Conservation (phyloP, 139 green algal genomes). For the Coelastrella sp. region DNA sequence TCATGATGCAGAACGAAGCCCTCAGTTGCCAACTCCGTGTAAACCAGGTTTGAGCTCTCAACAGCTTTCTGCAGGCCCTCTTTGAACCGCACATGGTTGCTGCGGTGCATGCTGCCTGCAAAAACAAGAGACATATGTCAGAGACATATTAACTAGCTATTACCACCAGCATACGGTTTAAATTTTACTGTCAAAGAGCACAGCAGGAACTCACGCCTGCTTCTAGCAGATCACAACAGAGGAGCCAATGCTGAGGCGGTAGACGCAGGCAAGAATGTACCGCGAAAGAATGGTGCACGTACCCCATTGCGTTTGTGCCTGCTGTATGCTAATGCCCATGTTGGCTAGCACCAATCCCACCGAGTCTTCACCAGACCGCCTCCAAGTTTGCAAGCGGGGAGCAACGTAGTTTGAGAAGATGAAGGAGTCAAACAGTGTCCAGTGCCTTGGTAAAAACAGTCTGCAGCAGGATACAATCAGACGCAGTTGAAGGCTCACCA, state of each 20-base stretch:
- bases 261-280: too few species aligned
- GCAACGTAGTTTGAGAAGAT: conserved; percentile 86
- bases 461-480: conserved; percentile 16
- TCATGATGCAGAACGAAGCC: conserved; percentile 33
- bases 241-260: too few species aligned
- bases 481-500: neutral
- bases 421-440: conserved; percentile 91
- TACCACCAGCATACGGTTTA: too few species aligned
- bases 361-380: conserved; percentile 72
- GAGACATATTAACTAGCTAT: too few species aligned
- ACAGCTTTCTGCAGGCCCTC: conserved; percentile 13
- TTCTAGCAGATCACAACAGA: too few species aligned
- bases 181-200: too few species aligned
- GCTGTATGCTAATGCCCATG: conserved; percentile 80
- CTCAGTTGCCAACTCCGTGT: conserved; percentile 5
- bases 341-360: conserved; percentile 83
- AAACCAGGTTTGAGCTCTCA: neutral
- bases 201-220: too few species aligned
- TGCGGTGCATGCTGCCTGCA: conserved; percentile 15
- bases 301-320: conserved; percentile 64
- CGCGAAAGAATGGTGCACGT: conserved; percentile 12
- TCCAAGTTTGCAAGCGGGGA: conserved; percentile 86
- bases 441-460: conserved; percentile 82
- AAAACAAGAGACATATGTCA: too few species aligned
- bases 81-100: neutral